These are phyloP conservation scores for Myriosclerotinia scirpicola DNA, from an alignment of 2,329 filamentous ascomycete species.

Conservation along the genomic window DNA sequence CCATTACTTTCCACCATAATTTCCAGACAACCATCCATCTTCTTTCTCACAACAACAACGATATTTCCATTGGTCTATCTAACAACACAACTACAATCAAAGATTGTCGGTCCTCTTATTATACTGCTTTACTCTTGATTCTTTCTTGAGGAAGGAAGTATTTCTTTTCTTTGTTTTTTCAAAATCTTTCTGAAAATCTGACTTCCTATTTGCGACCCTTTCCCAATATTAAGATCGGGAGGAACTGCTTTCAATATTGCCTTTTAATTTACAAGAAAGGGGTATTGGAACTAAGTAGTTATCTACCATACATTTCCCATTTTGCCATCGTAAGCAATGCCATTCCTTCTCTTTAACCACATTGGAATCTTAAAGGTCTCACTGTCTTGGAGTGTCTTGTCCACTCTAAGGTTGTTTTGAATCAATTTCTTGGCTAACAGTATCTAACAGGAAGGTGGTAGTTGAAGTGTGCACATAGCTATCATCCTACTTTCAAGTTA, in stretches of 20 bases:
- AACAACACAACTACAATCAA: neutral
- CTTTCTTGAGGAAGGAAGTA: neutral
- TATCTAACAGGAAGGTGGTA: neutral
- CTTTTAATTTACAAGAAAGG: neutral
- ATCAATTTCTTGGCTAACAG: neutral
- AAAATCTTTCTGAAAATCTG: neutral
- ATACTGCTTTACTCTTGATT: neutral
- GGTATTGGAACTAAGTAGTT: neutral
- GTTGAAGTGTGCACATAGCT: neutral
- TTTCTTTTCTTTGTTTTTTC: neutral
- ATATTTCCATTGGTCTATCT: neutral
- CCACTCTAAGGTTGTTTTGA: neutral
- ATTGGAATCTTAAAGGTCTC: neutral
- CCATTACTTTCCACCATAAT: neutral
- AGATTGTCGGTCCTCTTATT: neutral
- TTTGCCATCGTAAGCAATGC: neutral
- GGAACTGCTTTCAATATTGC: neutral
- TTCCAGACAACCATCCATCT: neutral
- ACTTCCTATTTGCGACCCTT: neutral
- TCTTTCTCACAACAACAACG: neutral
- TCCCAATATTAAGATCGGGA: neutral
- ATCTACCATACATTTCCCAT: neutral
- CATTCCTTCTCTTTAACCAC: neutral
- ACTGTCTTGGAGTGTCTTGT: neutral
- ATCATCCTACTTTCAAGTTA: neutral